Evolutionary conservation across 805 yeast genomes (phyloP).

Genomic region (Ogataea haglerorum): DNA sequence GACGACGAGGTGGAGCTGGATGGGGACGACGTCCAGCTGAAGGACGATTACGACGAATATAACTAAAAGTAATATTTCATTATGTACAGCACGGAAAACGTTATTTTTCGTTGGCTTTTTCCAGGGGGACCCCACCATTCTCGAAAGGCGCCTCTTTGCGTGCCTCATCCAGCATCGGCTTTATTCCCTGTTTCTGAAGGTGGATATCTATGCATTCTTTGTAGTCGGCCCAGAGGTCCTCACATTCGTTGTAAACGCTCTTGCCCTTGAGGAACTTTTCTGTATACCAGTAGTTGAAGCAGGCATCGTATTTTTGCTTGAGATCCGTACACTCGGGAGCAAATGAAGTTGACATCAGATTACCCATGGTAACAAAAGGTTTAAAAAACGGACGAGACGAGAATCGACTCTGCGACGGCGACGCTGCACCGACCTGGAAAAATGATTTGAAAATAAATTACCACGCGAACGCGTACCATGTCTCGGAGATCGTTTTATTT

Average conservation of each 20-base stretch:
- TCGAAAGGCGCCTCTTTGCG: constrained; percentile 87
- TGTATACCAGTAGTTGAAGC: constrained; percentile 94
- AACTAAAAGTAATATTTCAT: constrained; percentile 12
- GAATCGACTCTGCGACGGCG: constrained; percentile 6
- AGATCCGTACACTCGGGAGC: constrained; percentile 95
- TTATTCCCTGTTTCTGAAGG: constrained; percentile 69
- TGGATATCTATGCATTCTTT: constrained; percentile 79
- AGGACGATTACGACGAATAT: constrained; percentile 33
- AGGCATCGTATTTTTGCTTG: constrained; percentile 83
- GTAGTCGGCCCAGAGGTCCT: constrained; percentile 83
- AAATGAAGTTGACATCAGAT: constrained; percentile 77
- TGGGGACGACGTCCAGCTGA: background rate
- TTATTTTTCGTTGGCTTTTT: constrained; percentile 9
- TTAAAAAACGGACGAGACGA: background rate
- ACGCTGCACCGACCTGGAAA: background rate
- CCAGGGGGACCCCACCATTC: constrained; percentile 49
- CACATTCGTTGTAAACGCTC: constrained; percentile 78
- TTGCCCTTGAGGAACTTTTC: constrained; percentile 72
- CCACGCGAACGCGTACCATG: constrained; percentile 13
- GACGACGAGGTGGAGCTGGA: constrained; percentile 20
- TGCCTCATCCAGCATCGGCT: constrained; percentile 83
- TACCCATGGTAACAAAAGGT: constrained; percentile 48
- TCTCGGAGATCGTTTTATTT: constrained; percentile 31
- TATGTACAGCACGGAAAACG: constrained; percentile 9
- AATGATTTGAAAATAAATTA: background rate